phyloP scores from a whole-genome alignment of 2,329 filamentous ascomycete genomes.

The Chaetomium sp. region DNA sequence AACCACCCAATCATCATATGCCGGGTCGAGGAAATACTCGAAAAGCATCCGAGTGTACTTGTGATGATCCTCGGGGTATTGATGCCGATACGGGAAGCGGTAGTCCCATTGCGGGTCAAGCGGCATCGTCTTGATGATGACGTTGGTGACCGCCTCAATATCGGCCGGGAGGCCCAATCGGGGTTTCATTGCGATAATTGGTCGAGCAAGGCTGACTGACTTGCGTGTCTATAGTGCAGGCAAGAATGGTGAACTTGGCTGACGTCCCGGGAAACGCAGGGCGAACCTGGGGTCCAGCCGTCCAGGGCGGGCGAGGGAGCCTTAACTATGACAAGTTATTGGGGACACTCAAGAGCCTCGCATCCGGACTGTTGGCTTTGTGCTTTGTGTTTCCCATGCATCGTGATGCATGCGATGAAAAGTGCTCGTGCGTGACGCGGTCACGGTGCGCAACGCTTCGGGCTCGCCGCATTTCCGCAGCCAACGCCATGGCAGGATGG shows the following conservation, averaged over 20 bases:
- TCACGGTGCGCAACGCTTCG: conserved; percentile 1
- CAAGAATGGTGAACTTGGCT: background rate
- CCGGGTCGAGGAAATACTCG: conserved; percentile 33
- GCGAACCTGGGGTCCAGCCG: background rate
- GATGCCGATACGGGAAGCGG: conserved; percentile 31
- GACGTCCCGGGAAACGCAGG: background rate
- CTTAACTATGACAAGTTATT: conserved; percentile 1
- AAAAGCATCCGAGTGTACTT: conserved; percentile 34
- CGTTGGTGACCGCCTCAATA: conserved; percentile 32
- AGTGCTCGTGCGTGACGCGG: background rate
- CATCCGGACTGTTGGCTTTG: background rate
- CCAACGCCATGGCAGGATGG: background rate
- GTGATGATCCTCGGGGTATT: conserved; percentile 34
- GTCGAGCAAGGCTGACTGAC: background rate
- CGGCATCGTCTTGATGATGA: conserved; percentile 34
- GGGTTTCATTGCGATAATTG: conserved; percentile 27
- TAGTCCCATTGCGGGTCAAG: conserved; percentile 35
- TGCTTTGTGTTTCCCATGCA: background rate
- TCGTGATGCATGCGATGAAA: background rate
- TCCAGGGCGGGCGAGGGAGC: background rate
- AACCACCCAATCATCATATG: conserved; percentile 34
- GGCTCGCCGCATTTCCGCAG: conserved; percentile 15
- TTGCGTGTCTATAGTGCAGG: background rate
- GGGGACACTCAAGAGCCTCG: background rate
- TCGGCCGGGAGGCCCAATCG: conserved; percentile 31